Evolutionary conservation across 2,329 filamentous ascomycete genomes (phyloP).

Genomic region (Stachybotrys chartarum): DNA sequence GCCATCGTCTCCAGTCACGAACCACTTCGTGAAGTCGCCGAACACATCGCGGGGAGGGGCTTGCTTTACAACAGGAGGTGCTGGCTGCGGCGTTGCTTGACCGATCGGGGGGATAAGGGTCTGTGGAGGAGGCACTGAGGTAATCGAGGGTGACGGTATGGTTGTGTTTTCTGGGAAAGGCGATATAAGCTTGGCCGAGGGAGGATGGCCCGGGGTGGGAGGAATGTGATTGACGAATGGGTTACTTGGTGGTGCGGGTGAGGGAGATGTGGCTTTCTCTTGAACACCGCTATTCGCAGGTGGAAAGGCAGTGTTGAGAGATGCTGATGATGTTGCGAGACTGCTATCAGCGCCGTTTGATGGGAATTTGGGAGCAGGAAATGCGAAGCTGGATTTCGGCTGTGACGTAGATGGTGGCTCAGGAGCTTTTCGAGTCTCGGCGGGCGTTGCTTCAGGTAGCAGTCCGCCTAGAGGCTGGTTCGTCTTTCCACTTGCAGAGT

Average conservation of each 20-base stretch:
- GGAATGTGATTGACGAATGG: not conserved
- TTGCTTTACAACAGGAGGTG: slow-evolving; percentile 5
- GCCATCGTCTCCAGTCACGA: slow-evolving; percentile 45
- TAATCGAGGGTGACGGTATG: not conserved
- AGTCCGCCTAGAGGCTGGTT: not conserved
- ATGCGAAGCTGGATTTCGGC: not conserved
- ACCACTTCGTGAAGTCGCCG: slow-evolving; percentile 46
- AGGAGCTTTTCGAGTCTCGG: not conserved
- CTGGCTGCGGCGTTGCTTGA: slow-evolving; percentile 3
- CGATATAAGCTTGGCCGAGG: not conserved
- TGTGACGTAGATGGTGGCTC: not conserved
- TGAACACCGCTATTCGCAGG: not conserved
- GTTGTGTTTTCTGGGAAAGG: not conserved
- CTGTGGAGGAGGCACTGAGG: slow-evolving; percentile 2
- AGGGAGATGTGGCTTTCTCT: not conserved
- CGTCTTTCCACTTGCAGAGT: not conserved
- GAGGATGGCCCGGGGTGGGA: not conserved
- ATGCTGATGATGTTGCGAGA: not conserved
- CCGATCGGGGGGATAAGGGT: not conserved
- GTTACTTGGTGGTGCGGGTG: not conserved
- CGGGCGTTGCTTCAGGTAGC: not conserved
- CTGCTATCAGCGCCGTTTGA: not conserved
- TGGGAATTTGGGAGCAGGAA: not conserved
- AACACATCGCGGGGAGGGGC: slow-evolving; percentile 31
- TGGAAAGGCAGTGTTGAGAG: not conserved